These are phyloP conservation scores for Gossypium davidsonii DNA, from an alignment of 441 rosid species.

Conservation along the genomic window DNA sequence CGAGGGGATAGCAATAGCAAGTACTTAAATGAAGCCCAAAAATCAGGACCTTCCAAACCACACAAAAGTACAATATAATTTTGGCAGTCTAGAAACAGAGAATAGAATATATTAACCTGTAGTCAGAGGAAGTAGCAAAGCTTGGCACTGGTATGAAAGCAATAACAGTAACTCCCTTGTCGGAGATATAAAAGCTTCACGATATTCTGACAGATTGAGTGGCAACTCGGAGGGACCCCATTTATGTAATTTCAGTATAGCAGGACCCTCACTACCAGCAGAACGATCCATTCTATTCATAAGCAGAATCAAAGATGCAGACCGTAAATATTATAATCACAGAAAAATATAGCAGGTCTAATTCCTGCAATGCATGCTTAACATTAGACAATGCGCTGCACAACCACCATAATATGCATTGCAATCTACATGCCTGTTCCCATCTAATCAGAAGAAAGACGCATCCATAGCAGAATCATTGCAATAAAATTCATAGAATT, in stretches of 20 bases:
- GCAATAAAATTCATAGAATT: neutral
- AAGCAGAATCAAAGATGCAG: constrained; percentile 6
- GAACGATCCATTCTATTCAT: constrained; percentile 45
- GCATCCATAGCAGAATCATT: neutral
- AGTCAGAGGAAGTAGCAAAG: constrained; percentile 66
- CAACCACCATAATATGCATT: neutral
- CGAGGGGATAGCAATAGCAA: neutral
- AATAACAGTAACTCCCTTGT: constrained; percentile 58
- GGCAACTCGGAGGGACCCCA: constrained; percentile 60
- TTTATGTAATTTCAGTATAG: constrained; percentile 68
- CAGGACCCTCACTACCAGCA: constrained; percentile 39
- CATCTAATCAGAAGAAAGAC: neutral
- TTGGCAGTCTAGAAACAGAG: constrained; percentile 6
- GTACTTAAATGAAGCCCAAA: neutral
- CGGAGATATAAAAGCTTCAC: constrained; percentile 87
- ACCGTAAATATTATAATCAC: neutral
- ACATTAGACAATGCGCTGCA: neutral
- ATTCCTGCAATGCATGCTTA: neutral
- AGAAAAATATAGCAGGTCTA: neutral
- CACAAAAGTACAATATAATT: neutral
- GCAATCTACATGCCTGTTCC: neutral
- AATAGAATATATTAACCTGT: constrained; percentile 33
- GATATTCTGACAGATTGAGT: constrained; percentile 66
- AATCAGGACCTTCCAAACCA: neutral
- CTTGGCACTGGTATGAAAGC: constrained; percentile 67